phyloP scores from a whole-genome alignment of 345 rosid species.

The Brassica nigra region DNA sequence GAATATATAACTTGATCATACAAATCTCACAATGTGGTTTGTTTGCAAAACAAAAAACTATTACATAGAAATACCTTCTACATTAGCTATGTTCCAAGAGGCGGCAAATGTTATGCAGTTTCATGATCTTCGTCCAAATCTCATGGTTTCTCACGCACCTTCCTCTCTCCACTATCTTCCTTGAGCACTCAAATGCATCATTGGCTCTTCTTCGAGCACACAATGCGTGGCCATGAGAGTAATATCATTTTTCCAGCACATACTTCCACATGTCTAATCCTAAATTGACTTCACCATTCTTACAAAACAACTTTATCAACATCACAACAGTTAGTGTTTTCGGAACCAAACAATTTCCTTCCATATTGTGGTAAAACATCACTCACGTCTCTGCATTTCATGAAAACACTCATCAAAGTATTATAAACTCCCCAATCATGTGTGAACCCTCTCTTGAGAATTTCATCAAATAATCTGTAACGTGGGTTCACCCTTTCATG shows the following conservation, averaged over 20 bases:
- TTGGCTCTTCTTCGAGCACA: constrained; percentile 58
- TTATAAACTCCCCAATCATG: too few species aligned
- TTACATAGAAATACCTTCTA: too few species aligned
- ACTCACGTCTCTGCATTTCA: too few species aligned
- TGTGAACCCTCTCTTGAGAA: too few species aligned
- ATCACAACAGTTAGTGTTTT: constrained; percentile 71
- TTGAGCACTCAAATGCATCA: constrained; percentile 74
- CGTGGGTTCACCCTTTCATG: constrained; percentile 39
- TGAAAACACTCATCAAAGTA: too few species aligned
- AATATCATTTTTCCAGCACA: constrained; percentile 49
- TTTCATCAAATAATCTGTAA: constrained; percentile 39
- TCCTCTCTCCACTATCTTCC: constrained; percentile 71
- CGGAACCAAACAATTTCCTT: constrained; percentile 58
- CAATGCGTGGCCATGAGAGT: constrained; percentile 59
- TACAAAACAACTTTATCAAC: constrained; percentile 79
- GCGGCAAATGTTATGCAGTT: too few species aligned
- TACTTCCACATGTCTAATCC: constrained; percentile 69
- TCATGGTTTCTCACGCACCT: constrained; percentile 46
- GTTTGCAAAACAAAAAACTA: too few species aligned
- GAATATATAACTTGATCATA: too few species aligned
- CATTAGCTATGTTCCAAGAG: too few species aligned
- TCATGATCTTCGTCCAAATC: too few species aligned
- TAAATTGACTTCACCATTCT: constrained; percentile 54
- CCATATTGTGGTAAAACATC: constrained; percentile 55
- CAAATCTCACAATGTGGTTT: too few species aligned